Evolutionary conservation across 1,139 yeast genomes (phyloP).

Genomic region (Magnusiomyces fungicola): DNA sequence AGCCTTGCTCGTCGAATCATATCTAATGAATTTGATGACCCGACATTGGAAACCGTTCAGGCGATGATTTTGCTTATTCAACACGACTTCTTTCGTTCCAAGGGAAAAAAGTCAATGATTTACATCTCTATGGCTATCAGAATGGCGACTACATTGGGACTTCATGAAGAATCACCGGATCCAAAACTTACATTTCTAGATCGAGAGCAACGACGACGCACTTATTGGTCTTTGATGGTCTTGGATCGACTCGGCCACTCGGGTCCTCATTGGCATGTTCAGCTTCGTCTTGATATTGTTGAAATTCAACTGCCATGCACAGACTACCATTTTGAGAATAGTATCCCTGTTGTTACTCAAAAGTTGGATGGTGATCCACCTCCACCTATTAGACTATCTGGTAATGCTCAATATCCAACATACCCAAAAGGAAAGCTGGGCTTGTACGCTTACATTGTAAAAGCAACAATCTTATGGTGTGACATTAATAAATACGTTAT

Average conservation of each 20-base stretch:
- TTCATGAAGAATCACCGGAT: constrained; percentile 27
- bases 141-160: constrained; percentile 32
- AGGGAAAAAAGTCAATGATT: constrained; percentile 33
- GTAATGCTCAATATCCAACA: constrained; percentile 8
- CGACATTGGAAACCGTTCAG: constrained; percentile 33
- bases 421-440: constrained; percentile 12
- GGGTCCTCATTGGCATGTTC: constrained; percentile 30
- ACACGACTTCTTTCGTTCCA: constrained; percentile 32
- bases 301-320: constrained; percentile 31
- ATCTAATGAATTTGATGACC: constrained; percentile 30
- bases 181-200: constrained; percentile 29
- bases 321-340: constrained; percentile 26
- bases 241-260: constrained; percentile 34
- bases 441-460: constrained; percentile 28
- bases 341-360: constrained; percentile 27
- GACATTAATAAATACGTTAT: constrained; percentile 27
- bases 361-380: constrained; percentile 20
- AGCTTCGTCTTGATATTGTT: constrained; percentile 24
- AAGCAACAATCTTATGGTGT: constrained; percentile 31
- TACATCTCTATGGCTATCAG: constrained; percentile 33
- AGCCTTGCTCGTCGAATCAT: constrained; percentile 27
- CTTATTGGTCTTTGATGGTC: constrained; percentile 34
- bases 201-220: constrained; percentile 32
- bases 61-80: constrained; percentile 32
- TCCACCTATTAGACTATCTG: constrained; percentile 11